Evolutionary conservation across 2,329 filamentous ascomycete genomes (phyloP).

Genomic region (Sclerotinia spermophila): DNA sequence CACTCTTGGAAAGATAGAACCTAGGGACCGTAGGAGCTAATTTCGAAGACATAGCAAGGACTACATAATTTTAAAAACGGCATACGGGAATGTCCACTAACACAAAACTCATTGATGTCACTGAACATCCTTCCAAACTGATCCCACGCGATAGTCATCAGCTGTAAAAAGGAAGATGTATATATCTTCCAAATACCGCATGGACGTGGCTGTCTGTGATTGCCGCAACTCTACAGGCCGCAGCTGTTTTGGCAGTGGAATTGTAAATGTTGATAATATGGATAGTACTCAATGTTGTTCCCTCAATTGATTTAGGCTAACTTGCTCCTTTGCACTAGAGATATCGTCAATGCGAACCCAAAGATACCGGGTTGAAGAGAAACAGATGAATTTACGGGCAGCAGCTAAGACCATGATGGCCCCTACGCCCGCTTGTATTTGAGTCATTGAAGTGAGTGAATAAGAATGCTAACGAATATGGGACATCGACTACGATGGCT

Average conservation of each 20-base stretch:
- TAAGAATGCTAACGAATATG: slow-evolving; percentile 34
- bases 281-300: not conserved
- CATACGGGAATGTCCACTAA: no score
- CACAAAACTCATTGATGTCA: no score
- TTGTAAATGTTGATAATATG: slow-evolving; percentile 56
- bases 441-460: slow-evolving; percentile 36
- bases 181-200: slow-evolving; percentile 65
- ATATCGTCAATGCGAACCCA: not conserved
- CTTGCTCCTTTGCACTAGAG: not conserved
- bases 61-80: no score
- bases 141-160: slow-evolving; percentile 16
- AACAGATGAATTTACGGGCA: slow-evolving; percentile 30
- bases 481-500: slow-evolving; percentile 20
- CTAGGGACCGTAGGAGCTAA: no score
- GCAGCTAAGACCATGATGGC: slow-evolving; percentile 36
- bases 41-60: no score
- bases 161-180: slow-evolving; percentile 54
- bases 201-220: slow-evolving; percentile 89
- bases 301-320: not conserved
- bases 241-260: slow-evolving; percentile 79
- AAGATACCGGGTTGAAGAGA: not conserved
- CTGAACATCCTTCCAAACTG: no score
- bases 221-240: slow-evolving; percentile 70
- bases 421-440: slow-evolving; percentile 37
- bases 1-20: no score